phyloP scores from a whole-genome alignment of 371 early-diverging fungal genomes.

The Mortierella sp. region DNA sequence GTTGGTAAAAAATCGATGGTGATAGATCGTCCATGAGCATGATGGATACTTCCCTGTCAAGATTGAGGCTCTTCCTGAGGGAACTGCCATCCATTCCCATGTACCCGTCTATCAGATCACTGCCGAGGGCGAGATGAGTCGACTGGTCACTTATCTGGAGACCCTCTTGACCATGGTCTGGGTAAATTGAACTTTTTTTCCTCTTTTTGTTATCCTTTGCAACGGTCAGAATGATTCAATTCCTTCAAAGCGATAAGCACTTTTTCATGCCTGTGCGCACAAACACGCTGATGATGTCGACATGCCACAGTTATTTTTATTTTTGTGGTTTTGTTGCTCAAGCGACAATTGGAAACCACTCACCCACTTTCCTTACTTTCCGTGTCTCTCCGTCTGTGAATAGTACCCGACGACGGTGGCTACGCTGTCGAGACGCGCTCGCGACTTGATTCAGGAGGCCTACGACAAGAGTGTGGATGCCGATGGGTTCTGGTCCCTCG shows the following conservation, averaged over 20 bases:
- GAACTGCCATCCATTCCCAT: conserved; percentile 82
- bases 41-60: conserved; percentile 86
- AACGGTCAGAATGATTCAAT: neutral
- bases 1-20: too few relatives aligned
- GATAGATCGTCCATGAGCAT: conserved; percentile 78
- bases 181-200: conserved; percentile 60
- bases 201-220: too few relatives aligned
- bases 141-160: conserved; percentile 86
- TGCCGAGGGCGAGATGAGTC: conserved; percentile 75
- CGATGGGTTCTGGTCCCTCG: conserved; percentile 59
- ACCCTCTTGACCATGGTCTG: conserved; percentile 86
- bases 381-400: neutral
- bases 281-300: neutral
- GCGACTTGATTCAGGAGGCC: conserved; percentile 65
- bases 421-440: conserved; percentile 78
- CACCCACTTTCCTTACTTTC: neutral
- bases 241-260: neutral
- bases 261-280: neutral
- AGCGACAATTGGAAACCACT: neutral
- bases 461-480: conserved; percentile 76
- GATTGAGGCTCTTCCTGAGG: conserved; percentile 81
- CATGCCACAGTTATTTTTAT: neutral
- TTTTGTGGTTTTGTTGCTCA: neutral
- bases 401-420: conserved; percentile 89
- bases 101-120: conserved; percentile 83